Percentiles rank a stretch among this genome's conserved stretches.
Conservation (phyloP, 768 basidiomycete species). For the Boletellus sp. region DNA sequence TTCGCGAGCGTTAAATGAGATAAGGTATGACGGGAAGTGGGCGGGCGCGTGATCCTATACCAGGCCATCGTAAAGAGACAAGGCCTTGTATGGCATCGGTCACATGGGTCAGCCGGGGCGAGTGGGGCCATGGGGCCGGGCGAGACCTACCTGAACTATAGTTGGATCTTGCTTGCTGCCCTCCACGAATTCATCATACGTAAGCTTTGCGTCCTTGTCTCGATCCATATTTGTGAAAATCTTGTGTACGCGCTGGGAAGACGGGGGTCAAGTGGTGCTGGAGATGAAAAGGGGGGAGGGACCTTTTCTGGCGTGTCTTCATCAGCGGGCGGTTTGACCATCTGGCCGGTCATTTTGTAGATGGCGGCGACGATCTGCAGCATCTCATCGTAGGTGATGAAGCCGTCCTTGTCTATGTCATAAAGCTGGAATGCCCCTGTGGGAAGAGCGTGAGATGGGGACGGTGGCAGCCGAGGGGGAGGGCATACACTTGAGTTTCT, state of each 20-base stretch:
- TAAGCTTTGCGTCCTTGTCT: slow-evolving; percentile 89
- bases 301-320: slow-evolving; percentile 99
- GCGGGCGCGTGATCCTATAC: slow-evolving; percentile 49
- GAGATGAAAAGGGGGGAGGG: slow-evolving; percentile 9
- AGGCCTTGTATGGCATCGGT: slow-evolving; percentile 50
- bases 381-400: slow-evolving; percentile 99
- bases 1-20: slow-evolving; percentile 20
- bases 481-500: slow-evolving; percentile 93
- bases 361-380: slow-evolving; percentile 96
- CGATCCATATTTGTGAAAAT: slow-evolving; percentile 98
- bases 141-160: slow-evolving; percentile 80
- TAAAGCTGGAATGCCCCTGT: slow-evolving; percentile 99
- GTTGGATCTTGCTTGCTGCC: slow-evolving; percentile 99
- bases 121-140: slow-evolving; percentile 6
- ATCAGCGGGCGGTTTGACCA: slow-evolving; percentile 97
- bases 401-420: slow-evolving; percentile 97
- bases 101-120: slow-evolving; percentile 17
- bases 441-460: slow-evolving; percentile 15
- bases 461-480: slow-evolving; percentile 3
- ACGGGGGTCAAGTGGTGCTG: slow-evolving; percentile 11
- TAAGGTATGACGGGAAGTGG: slow-evolving; percentile 18
- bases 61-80: slow-evolving; percentile 93
- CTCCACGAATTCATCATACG: slow-evolving; percentile 96
- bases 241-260: slow-evolving; percentile 87
- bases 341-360: slow-evolving; percentile 99